These are phyloP conservation scores for Tuber brumale DNA, from an alignment of 495 filamentous ascomycete species.

Conservation along the genomic window DNA sequence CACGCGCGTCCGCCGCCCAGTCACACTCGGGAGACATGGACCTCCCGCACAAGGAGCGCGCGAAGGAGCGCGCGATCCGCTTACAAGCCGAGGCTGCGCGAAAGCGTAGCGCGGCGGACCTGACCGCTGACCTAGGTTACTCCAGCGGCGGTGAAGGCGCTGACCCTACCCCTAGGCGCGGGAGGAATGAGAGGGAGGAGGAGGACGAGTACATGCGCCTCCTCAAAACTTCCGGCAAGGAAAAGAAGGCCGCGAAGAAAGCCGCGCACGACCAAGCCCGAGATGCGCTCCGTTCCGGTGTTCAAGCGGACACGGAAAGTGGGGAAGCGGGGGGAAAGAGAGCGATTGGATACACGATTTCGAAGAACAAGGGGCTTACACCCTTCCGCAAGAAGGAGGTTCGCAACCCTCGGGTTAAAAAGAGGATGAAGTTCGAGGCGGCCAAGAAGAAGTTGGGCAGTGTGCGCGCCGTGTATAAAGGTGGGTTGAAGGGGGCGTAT, in stretches of 20 bases:
- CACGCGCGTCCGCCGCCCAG: slow-evolving; percentile 69
- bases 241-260: slow-evolving; percentile 69
- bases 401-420: slow-evolving; percentile 94
- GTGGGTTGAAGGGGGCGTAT: slow-evolving; percentile 80
- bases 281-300: slow-evolving; percentile 45
- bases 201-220: slow-evolving; percentile 85
- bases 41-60: slow-evolving; percentile 80
- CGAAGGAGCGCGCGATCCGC: slow-evolving; percentile 73
- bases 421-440: slow-evolving; percentile 84
- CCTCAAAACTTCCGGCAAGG: slow-evolving; percentile 60
- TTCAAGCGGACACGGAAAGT: slow-evolving; percentile 59
- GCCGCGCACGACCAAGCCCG: slow-evolving; percentile 43
- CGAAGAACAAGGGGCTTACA: slow-evolving; percentile 94
- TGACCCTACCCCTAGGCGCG: slow-evolving; percentile 47
- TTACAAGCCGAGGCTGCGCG: slow-evolving; percentile 81
- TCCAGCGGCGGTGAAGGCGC: slow-evolving; percentile 53
- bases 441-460: slow-evolving; percentile 91
- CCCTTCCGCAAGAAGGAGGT: slow-evolving; percentile 85
- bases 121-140: slow-evolving; percentile 54
- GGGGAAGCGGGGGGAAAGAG: slow-evolving; percentile 68
- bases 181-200: slow-evolving; percentile 36
- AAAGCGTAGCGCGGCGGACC: slow-evolving; percentile 58
- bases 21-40: slow-evolving; percentile 87
- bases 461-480: slow-evolving; percentile 75
- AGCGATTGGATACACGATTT: slow-evolving; percentile 80